Evolutionary conservation across 805 yeast genomes (phyloP), one percentile per base, ranked within the genome.

Genomic region (Starmerella bombi): DNA sequence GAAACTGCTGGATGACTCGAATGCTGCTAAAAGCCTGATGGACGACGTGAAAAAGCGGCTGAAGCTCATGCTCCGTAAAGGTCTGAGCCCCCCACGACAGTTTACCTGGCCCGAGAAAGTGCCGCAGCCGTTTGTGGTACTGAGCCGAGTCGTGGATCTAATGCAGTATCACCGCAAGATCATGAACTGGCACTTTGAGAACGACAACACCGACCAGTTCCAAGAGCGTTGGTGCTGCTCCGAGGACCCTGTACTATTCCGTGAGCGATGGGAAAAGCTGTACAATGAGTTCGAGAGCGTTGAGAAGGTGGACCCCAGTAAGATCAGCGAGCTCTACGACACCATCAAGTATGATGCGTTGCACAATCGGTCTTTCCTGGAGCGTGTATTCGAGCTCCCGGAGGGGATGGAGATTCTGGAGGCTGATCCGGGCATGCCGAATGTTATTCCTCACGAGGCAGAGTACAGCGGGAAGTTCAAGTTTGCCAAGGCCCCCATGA

Each of bases 71-170:
- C 66, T 91, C 39, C 74, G 99, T 61, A 91, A 86, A 60, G 98
- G 98, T 2, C 82, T 84, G 41, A 94, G 84, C 52, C 95, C 97
- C 0, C 97, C 98, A 15, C 81, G 93, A 0, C 95, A 91, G 56
- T 91, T 91, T 60, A 82, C 98, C 0, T 91, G 99, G 99, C 98
- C 99, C 1, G 82, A 91, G 16, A 84, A 84, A 57, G 85, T 91
- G 82, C 97, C 98, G 0, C 93, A 91, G 57, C 99, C 99, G 2
- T 88, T 84, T 56, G 74, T 77, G 36, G 98, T 91, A 14, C 82
- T 93, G 52, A 82, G 84, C 56, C 69, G 95, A 48, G 98, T 91
- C 21, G 94, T 91, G 32, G 95, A 85, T 54, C 67, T 91, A 54
- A 88, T 91, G 97, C 84, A 77, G 59, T 85, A 80, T 61, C 96